A percentile compares a stretch with the other conserved stretches of the same genome.
phyloP scores from a whole-genome alignment of 495 filamentous ascomycete species.

The Ascobolus immersus region DNA sequence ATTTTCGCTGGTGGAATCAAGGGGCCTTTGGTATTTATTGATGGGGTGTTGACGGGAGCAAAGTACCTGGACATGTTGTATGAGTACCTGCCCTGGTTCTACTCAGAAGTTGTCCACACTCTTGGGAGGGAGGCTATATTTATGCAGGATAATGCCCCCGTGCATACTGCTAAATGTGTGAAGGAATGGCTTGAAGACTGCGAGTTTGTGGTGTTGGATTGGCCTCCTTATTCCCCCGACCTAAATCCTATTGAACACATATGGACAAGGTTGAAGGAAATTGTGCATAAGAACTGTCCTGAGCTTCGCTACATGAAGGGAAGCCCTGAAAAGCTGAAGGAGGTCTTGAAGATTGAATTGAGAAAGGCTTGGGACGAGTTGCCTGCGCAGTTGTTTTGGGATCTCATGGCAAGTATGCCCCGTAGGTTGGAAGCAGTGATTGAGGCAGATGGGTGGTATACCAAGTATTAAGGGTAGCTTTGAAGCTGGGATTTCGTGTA shows the following conservation, averaged over 20 bases:
- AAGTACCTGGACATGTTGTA: neutral
- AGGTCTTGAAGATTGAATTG: too few species aligned
- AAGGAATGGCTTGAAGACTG: conserved; percentile 5
- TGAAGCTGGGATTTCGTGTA: too few species aligned
- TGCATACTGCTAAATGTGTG: neutral
- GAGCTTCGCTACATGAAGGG: too few species aligned
- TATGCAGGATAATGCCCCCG: neutral
- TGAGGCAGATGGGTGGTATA: conserved; percentile 6
- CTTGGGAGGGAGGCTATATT: neutral
- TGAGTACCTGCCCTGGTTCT: neutral
- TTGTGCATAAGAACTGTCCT: neutral
- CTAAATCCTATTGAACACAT: conserved; percentile 17
- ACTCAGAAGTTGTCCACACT: neutral
- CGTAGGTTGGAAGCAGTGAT: conserved; percentile 3
- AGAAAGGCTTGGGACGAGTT: too few species aligned
- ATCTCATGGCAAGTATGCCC: conserved; percentile 2
- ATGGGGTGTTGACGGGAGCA: neutral
- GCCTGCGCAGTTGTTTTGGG: neutral
- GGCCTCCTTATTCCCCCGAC: conserved; percentile 14
- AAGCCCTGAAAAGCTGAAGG: too few species aligned
- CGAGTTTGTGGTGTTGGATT: conserved; percentile 9
- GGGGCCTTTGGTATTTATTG: neutral
- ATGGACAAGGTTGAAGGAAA: conserved; percentile 7
- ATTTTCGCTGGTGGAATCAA: conserved; percentile 1
- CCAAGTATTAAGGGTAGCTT: conserved; percentile 6